Percentiles rank a stretch among this genome's conserved stretches.
These are phyloP conservation scores for Rachicladosporium sp. DNA, from an alignment of 2,329 filamentous ascomycete genomes.

Conservation along the genomic window DNA sequence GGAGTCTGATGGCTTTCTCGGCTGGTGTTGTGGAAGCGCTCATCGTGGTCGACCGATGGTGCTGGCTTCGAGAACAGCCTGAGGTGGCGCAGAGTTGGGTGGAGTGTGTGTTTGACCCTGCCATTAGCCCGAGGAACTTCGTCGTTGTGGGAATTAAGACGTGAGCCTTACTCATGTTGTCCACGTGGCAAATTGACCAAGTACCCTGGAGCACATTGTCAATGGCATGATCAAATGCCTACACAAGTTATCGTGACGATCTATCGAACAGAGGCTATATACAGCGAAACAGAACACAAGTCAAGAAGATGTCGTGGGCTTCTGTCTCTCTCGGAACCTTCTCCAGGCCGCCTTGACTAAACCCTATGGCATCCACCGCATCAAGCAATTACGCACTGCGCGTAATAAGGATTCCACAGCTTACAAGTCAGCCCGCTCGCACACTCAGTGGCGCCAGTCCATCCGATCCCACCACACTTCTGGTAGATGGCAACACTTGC, in stretches of 20 bases:
- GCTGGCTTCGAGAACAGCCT: slow-evolving; percentile 67
- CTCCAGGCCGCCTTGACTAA: no score
- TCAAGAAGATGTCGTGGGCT: no score
- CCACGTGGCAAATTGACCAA: no score
- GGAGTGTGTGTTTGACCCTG: slow-evolving; percentile 84
- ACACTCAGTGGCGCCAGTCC: slow-evolving; percentile 23
- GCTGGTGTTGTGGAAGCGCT: slow-evolving; percentile 78
- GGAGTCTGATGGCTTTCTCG: slow-evolving; percentile 94
- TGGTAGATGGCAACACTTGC: slow-evolving; percentile 12
- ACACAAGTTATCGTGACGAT: no score
- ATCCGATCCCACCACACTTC: slow-evolving; percentile 26
- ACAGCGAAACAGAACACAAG: no score
- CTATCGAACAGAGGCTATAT: no score
- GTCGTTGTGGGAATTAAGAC: slow-evolving; percentile 84
- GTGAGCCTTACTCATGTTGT: slow-evolving; percentile 4
- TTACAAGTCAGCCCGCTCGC: slow-evolving; percentile 22
- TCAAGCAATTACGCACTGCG: slow-evolving; percentile 1
- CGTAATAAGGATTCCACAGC: slow-evolving; percentile 24
- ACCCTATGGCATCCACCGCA: no score
- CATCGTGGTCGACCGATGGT: slow-evolving; percentile 82
- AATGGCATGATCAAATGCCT: no score
- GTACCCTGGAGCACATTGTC: no score
- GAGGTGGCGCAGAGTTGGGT: slow-evolving; percentile 71
- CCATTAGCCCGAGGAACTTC: slow-evolving; percentile 73
- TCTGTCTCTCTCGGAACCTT: no score